phyloP scores from a whole-genome alignment of 441 rosid genomes.

The Brassica balearica region DNA sequence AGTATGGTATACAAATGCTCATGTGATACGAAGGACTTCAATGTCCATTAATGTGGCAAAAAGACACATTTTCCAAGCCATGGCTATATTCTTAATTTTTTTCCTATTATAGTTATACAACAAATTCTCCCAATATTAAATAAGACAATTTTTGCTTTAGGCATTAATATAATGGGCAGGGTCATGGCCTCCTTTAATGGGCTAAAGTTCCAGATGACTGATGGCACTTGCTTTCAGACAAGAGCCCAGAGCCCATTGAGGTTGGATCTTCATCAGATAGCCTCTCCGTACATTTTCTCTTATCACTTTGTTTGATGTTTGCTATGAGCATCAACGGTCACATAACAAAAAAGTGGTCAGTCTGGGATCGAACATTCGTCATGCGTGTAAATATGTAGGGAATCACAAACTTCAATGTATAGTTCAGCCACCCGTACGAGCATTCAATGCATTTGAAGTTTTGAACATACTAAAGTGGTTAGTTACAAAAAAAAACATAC shows the following conservation, averaged over 20 bases:
- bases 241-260: constrained; percentile 32
- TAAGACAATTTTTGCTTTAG: neutral
- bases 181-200: constrained; percentile 36
- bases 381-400: neutral
- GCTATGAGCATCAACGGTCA: too few relatives aligned
- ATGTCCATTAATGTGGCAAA: too few relatives aligned
- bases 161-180: neutral
- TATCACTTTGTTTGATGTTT: too few relatives aligned
- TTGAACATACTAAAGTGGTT: neutral
- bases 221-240: constrained; percentile 32
- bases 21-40: too few relatives aligned
- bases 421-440: constrained; percentile 7
- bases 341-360: neutral
- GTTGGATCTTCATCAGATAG: constrained; percentile 30
- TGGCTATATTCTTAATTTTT: too few relatives aligned
- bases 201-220: constrained; percentile 38
- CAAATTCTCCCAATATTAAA: too few relatives aligned
- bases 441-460: neutral
- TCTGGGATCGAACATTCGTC: neutral
- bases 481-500: neutral
- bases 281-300: neutral
- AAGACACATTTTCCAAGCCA: too few relatives aligned
- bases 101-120: too few relatives aligned
- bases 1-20: too few relatives aligned
- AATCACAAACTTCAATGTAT: neutral